Base-by-base conservation (phyloP, 1,284 basidiomycete genomes). In the Mycosarcoma maydis region DNA sequence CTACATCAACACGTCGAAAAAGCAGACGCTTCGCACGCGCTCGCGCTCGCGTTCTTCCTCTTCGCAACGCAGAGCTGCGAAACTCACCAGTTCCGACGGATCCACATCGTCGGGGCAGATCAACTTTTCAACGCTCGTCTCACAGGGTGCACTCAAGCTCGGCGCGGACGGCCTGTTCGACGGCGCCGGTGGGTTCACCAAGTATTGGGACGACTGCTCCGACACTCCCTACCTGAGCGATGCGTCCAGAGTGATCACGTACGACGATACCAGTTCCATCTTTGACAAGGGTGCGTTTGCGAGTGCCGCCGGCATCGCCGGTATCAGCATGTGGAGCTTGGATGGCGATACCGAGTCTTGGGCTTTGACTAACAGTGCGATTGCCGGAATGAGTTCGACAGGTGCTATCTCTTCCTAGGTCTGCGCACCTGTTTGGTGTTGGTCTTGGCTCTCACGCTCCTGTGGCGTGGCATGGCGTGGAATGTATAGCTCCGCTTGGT, bases 191-290 rank as follows among this genome's bases (percentile, higher is more conserved):
- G 77, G 75, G 0, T 78, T 42, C 38, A 66, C 59, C 17, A 75
- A 71, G 47, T 68, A 77, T 33, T 76, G 75, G 77, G 77, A 78
- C 58, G 58, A 67, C 44, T 77, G 77, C 24, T 72, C 73, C 22
- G 68, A 78, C 39, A 77, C 75, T 2, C 77, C 77, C 2, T 78
- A 50, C 55, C 49, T 78, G 4, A 26, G 54, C 38, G 67, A 76
- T 45, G 75, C 68, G 6, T 36, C 44, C 10, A 50, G 17, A 17
- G 61, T 77, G n/a, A 47, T 78, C 16, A 77, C 69, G 19, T 78
- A 78, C 47, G 77, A 78, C 53, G 77, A 78, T 46, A 65, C 75
- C 3, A 56, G 50, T 17, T 72, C 68, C 16, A 50, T 75, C 34
- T 71, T 54, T 45, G 77, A 78, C 44, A 78, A 78, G 48, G 75